Evolutionary conservation across 768 basidiomycete species (phyloP), one percentile per base, ranked within the genome.

Genomic region (Tylopilus sp.): DNA sequence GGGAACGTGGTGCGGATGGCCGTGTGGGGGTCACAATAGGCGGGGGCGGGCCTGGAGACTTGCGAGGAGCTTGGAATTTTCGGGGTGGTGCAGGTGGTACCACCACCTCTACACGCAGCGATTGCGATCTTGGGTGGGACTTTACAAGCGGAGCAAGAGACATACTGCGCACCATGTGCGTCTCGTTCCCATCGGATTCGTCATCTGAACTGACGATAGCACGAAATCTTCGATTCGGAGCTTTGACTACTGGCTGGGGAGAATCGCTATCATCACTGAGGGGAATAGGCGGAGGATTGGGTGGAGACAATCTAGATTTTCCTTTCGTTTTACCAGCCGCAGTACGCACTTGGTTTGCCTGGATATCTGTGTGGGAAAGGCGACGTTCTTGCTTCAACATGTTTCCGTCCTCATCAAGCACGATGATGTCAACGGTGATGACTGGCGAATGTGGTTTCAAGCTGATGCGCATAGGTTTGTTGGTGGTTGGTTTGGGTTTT

Each of bases 391-490:
- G 76, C 49, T 75, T 78, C 40, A 90, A 52, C 30, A 72, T 79
- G 44, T 66, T 73, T 12, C 88, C 88, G 26, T 71, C 62, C 26
- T 78, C 75, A 63, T 91, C 87, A 21, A 89, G 49, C 31, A 86
- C 71, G 33, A 83, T 70, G 45, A 91, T 89, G 41, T 90, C 85
- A 44, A 88, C 71, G 36, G 82, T 75, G 12, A 88, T 75, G 18
- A 79, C 65, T 1, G 81, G 78, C 1, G 76, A 71, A 36, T 71
- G 69, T 7, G 75, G 69, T 63, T 67, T 71, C 61, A 75, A 53
- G 44, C 67, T 71, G 3, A 60, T 51, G 40, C 57, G 52, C 33
- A 63, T 30, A 26, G 48, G 40, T 50, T 60, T 59, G 31, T 35
- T 20, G 40, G 43, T 6, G 47, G 52, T 31, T 35, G 48, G 28